phyloP scores from a whole-genome alignment of 75 land plant genomes.

The Pinus tabuliformis region DNA sequence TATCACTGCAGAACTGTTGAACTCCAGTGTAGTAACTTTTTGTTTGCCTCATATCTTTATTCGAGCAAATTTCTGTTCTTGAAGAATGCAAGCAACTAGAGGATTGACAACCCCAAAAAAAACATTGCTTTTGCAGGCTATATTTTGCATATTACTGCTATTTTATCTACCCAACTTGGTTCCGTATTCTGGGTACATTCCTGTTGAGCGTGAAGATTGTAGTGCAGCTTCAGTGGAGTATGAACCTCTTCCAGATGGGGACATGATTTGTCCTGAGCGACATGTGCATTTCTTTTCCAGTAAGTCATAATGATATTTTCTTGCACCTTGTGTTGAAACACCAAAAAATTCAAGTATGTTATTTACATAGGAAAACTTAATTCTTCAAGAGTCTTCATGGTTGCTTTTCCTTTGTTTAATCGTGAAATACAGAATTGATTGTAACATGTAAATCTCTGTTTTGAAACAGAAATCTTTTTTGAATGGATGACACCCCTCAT shows the following conservation, averaged over 20 bases:
- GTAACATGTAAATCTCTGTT: neutral
- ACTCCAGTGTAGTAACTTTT: neutral
- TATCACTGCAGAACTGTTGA: neutral
- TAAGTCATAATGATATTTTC: slow-evolving; percentile 22
- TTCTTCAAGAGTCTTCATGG: too few species aligned
- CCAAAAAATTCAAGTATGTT: neutral
- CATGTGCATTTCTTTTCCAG: slow-evolving; percentile 70
- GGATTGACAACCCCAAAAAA: neutral
- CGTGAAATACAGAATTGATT: neutral
- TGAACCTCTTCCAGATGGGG: slow-evolving; percentile 73
- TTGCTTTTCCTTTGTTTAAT: neutral
- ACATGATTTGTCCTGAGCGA: slow-evolving; percentile 91
- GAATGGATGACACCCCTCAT: slow-evolving; percentile 95
- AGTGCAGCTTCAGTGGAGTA: slow-evolving; percentile 40
- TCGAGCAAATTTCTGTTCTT: neutral
- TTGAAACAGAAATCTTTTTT: slow-evolving; percentile 48
- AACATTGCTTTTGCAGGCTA: slow-evolving; percentile 31
- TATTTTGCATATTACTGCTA: slow-evolving; percentile 59
- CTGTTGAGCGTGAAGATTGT: slow-evolving; percentile 25
- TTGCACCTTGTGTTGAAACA: neutral
- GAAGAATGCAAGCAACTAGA: neutral
- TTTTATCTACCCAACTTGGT: slow-evolving; percentile 69
- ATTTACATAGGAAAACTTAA: neutral
- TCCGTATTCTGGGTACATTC: slow-evolving; percentile 63
- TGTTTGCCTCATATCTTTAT: neutral